Evolutionary conservation across 2,329 filamentous ascomycete species (phyloP), one percentile per base, ranked within the genome.

Genomic region (Mycosphaerella sp.): DNA sequence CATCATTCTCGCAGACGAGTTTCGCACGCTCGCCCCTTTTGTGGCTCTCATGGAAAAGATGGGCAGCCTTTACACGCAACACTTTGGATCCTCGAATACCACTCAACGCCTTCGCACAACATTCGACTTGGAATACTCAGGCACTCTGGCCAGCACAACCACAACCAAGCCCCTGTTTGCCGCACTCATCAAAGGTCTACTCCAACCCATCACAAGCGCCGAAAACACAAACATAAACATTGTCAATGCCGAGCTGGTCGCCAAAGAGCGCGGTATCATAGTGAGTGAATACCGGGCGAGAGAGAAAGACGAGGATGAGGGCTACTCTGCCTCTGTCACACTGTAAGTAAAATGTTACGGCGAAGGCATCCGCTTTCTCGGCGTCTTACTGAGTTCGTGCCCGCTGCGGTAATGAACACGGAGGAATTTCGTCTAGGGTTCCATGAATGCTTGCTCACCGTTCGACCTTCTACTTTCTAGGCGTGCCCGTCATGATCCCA

Each of bases 121-220:
- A 7, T 90, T 90, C 66, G 86, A 90, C 63, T 75, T 91, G 5
- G 79, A 82, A 18, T 91, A 91, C 64, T 84, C 87, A 62, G 87
- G 87, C 45, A 82, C 87, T 48, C 72, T 93, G 17, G 82, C 86
- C 0, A 75, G 72, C 13, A 78, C 89, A 55, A 79, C 79, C 55
- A 90, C 87, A 59, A 91, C 87, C 1, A 83, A 87, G 44, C 87
- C 87, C 0, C 76, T 93, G 2, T 88, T 87, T 57, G 86, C 87
- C 0, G 87, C 87, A 0, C 72, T 91, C 1, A 80, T 91, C 58
- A 90, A 89, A 66, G 87, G 87, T 0, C 76, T 93, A 0, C 77
- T 87, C 6, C 77, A 79, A 1, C 80, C 81, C 1, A 85, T 91
- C 58, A 85, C 80, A 50, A 81, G 82, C 50, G 73, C 77, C 0